Evolutionary conservation across 73 alveolate genomes (phyloP), one percentile per base, ranked within the genome.

Genomic region (Urostyla sp.): DNA sequence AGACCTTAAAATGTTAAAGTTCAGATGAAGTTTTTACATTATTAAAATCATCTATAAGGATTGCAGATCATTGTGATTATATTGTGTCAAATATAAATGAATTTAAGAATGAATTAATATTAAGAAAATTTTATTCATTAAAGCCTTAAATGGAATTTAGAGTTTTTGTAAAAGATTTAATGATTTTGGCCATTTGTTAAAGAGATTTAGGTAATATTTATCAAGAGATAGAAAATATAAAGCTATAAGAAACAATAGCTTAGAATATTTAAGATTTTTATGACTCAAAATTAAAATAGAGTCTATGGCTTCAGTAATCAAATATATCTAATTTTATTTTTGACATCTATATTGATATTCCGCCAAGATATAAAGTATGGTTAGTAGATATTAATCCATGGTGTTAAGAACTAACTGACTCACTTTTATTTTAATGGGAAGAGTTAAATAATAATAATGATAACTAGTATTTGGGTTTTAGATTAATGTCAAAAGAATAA

Each of bases 351-450:
- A 55, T 81, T 0, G 91, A 73, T 52, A 67, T 30, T 18, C 60
- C 87, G 6, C 86, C 91, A 36, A 69, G 35, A 32, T 38, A 81
- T 15, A 81, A 55, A 38, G 31, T 43, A 34, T 53, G 91, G 77
- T 15, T 81, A 13, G 35, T 81, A 0, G 91, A 81, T 40, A 73
- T 81, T n/a, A 81, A 81, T 53, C 91, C 91, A 0, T 81, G 91
- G 91, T 31, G 44, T 24, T 31, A n/a, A 0, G 77, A 35, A 34
- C 23, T 59, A 27, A 55, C 73, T 13, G 84, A 81, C 43, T 35
- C 87, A 15, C 75, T 72, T 15, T 35, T 81, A 27, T 49, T 34
- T 48, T 35, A 72, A n/a, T 81, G 91, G 91, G 87, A 67, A 15
- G 54, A 81, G 27, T 52, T 81, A 52, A 51, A 34, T 15, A 34